Percentiles rank a stretch among this genome's conserved stretches.
phyloP scores from a whole-genome alignment of 345 rosid species.

The Excoecaria agallocha region DNA sequence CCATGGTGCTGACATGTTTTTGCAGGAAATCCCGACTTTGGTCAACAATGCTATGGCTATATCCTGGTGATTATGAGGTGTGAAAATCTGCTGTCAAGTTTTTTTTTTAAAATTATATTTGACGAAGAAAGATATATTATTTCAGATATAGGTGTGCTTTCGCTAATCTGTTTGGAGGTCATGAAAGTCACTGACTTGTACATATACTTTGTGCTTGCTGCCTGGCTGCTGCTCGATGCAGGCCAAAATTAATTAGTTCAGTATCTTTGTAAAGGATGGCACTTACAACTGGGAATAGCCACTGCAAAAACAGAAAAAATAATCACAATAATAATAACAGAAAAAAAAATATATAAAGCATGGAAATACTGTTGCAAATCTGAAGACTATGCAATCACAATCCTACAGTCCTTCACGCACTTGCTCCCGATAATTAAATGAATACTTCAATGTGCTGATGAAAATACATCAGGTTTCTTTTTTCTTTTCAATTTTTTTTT shows the following conservation, averaged over 20 bases:
- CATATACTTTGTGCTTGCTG: neutral
- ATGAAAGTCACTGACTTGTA: neutral
- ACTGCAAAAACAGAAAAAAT: too few relatives aligned
- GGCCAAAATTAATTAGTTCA: neutral
- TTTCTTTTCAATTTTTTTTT: too few relatives aligned
- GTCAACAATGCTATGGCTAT: slow-evolving; percentile 88
- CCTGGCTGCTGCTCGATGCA: neutral
- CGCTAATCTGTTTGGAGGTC: neutral
- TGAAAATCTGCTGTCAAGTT: slow-evolving; percentile 9
- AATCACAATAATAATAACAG: too few relatives aligned
- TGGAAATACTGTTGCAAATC: too few relatives aligned
- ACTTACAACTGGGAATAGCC: too few relatives aligned
- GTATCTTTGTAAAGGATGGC: too few relatives aligned
- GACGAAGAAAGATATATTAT: neutral
- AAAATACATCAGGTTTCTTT: too few relatives aligned
- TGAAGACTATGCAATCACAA: too few relatives aligned
- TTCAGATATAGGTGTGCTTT: neutral
- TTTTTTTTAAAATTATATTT: neutral
- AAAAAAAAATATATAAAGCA: too few relatives aligned
- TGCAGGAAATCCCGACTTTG: slow-evolving; percentile 61
- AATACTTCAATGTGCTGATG: too few relatives aligned
- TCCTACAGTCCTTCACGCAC: too few relatives aligned
- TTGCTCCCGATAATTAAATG: too few relatives aligned
- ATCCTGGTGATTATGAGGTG: slow-evolving; percentile 88
- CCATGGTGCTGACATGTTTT: slow-evolving; percentile 11